Percentiles rank a stretch among this genome's conserved stretches.
These are phyloP conservation scores for Abelmoschus esculentus DNA, from an alignment of 345 rosid species.

Conservation along the genomic window DNA sequence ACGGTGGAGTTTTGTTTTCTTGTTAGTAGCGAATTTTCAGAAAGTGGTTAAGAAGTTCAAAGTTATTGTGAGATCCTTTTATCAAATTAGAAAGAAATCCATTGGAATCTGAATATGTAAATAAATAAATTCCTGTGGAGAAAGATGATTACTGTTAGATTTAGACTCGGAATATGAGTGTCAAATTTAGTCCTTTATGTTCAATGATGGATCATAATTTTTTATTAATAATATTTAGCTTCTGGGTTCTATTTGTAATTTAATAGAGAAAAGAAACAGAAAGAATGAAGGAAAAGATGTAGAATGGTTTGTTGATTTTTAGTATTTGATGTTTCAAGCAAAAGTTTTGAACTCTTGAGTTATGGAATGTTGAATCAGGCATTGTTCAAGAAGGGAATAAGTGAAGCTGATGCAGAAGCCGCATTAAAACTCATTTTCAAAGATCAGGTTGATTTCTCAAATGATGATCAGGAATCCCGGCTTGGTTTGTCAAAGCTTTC, in stretches of 20 bases:
- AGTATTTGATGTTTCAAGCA: neutral
- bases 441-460: constrained; percentile 26
- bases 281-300: neutral
- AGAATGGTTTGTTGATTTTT: neutral
- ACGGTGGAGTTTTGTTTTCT: neutral
- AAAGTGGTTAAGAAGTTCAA: constrained; percentile 31
- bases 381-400: constrained; percentile 58
- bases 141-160: neutral
- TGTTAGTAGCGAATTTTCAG: neutral
- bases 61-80: neutral
- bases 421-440: constrained; percentile 70
- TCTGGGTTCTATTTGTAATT: neutral
- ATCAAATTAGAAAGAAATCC: neutral
- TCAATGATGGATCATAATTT: neutral
- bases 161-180: neutral
- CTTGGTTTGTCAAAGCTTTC: constrained; percentile 53
- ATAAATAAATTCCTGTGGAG: neutral
- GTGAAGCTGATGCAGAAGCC: constrained; percentile 40
- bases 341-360: constrained; percentile 11
- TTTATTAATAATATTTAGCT: neutral
- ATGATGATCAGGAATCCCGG: constrained; percentile 33
- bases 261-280: constrained; percentile 1
- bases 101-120: neutral
- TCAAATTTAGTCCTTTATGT: neutral
- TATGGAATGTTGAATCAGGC: constrained; percentile 37